Conservation (phyloP, 2,329 filamentous ascomycete species). For the Diaporthe caulivora region DNA sequence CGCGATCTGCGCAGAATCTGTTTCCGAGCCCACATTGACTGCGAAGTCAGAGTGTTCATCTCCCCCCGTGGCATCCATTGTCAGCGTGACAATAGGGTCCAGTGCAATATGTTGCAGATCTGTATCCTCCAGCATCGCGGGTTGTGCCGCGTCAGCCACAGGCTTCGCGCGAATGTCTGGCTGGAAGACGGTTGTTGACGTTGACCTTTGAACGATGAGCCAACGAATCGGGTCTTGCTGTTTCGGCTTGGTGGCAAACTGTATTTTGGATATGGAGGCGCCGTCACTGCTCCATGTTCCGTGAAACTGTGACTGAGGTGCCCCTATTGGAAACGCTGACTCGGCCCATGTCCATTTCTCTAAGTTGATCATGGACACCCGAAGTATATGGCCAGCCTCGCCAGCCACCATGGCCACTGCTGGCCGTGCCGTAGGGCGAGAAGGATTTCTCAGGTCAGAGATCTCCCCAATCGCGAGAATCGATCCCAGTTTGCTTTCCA, state of each 20-base stretch:
- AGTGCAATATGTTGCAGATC: conserved; percentile 65
- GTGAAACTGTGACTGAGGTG: conserved; percentile 41
- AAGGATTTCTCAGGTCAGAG: conserved; percentile 53
- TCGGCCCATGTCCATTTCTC: conserved; percentile 67
- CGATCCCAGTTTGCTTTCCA: conserved; percentile 45
- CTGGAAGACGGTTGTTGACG: conserved; percentile 64
- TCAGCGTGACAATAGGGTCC: conserved; percentile 67
- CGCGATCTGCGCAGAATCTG: conserved; percentile 70
- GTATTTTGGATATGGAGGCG: conserved; percentile 63
- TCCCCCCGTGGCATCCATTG: conserved; percentile 64
- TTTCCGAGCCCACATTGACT: conserved; percentile 69
- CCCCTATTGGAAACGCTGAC: conserved; percentile 17
- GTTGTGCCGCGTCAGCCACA: conserved; percentile 42
- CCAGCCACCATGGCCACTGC: conserved; percentile 65
- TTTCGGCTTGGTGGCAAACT: conserved; percentile 57
- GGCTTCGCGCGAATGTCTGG: conserved; percentile 61
- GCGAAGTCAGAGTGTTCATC: conserved; percentile 71
- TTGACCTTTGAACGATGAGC: conserved; percentile 66
- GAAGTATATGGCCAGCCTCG: conserved; percentile 69
- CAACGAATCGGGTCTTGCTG: conserved; percentile 58
- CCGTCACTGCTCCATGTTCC: conserved; percentile 69
- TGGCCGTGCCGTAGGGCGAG: conserved; percentile 46
- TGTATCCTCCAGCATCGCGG: conserved; percentile 41
- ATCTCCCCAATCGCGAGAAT: conserved; percentile 71
- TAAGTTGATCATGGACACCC: conserved; percentile 63